Evolutionary conservation across 345 rosid species (phyloP), one percentile per base, ranked within the genome.

Genomic region (Linum tenue): DNA sequence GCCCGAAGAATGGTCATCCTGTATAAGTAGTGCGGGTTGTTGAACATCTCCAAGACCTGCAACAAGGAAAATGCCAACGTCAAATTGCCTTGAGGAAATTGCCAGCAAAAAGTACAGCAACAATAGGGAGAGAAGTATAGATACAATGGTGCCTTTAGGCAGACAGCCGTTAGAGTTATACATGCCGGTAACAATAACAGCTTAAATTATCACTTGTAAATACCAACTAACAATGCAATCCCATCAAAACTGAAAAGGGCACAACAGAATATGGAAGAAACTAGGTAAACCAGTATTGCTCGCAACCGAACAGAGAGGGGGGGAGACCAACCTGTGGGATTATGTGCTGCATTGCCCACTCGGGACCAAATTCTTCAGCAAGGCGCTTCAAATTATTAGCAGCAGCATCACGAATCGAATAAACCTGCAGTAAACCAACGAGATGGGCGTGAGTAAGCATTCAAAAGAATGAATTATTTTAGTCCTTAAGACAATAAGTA

Each of bases 261-360:
- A 22, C 31, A 22, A 22, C 31, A 22, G 31, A 22, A 22, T 22
- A 22, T 22, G 31, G 31, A 22, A 22, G 31, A 22, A 22, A 22
- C 31, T 22, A 22, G 31, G 31, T 22, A 22, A 22, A 22, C 14
- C 14, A 48, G 14, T 43, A 35, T 22, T 22, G 31, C 31, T 22
- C 31, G 31, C 31, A 57, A 7, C 37, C 16, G 8, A 17, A 57
- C 60, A 17, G 37, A 57, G 8, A n/a, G 7, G 3, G 22, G n/a
- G 60, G 12, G 15, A 65, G 43, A 73, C 73, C 48, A 62, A 92
- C 98, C 96, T 86, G 96, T 55, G 97, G 94, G 76, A 92, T 86
- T 75, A 90, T 90, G 76, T 92, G 97, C 77, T 85, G 91, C 98
- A 90, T 92, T 72, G 97, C 94, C 97, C 98, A 92, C 10, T 92